Percentiles rank a stretch among this genome's conserved stretches.
phyloP scores from a whole-genome alignment of 1,139 yeast genomes.

The Debaryomyces sp. region DNA sequence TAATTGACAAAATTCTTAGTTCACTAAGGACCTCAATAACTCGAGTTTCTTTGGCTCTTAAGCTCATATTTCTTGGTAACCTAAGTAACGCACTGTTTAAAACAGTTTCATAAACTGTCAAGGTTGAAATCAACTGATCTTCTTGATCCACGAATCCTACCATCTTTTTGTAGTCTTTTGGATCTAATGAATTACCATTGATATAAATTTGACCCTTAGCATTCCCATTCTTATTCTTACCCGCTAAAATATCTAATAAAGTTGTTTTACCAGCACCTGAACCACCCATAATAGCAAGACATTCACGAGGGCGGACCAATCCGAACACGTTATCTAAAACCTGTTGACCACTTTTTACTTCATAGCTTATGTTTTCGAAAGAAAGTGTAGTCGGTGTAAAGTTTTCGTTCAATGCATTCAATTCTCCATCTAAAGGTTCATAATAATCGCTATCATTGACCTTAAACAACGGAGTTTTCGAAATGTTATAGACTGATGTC shows the following conservation, averaged over 20 bases:
- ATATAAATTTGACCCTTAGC: conserved; percentile 67
- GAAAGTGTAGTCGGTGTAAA: conserved; percentile 78
- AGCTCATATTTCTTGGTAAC: conserved; percentile 77
- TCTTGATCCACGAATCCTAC: conserved; percentile 98
- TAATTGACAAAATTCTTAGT: conserved; percentile 77
- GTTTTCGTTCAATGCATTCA: conserved; percentile 49
- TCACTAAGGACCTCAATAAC: conserved; percentile 86
- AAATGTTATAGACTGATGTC: conserved; percentile 53
- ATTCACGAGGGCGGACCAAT: conserved; percentile 79
- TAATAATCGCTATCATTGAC: conserved; percentile 21
- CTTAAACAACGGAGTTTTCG: conserved; percentile 66
- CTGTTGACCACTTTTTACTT: conserved; percentile 48
- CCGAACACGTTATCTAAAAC: conserved; percentile 74
- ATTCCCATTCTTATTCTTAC: conserved; percentile 77
- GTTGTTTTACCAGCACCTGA: conserved; percentile 99
- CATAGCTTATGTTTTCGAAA: conserved; percentile 71
- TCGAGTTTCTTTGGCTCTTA: conserved; percentile 70
- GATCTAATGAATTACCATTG: conserved; percentile 60
- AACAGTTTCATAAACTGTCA: conserved; percentile 94
- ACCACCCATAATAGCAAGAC: conserved; percentile 96
- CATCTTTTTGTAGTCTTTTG: conserved; percentile 58
- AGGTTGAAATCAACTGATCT: conserved; percentile 84
- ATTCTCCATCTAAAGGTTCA: conserved; percentile 36
- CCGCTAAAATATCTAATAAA: conserved; percentile 84
- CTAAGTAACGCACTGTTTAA: conserved; percentile 87